Evolutionary conservation across 495 filamentous ascomycete species (phyloP), one percentile per base, ranked within the genome.

Genomic region (Emericellopsis terricola): DNA sequence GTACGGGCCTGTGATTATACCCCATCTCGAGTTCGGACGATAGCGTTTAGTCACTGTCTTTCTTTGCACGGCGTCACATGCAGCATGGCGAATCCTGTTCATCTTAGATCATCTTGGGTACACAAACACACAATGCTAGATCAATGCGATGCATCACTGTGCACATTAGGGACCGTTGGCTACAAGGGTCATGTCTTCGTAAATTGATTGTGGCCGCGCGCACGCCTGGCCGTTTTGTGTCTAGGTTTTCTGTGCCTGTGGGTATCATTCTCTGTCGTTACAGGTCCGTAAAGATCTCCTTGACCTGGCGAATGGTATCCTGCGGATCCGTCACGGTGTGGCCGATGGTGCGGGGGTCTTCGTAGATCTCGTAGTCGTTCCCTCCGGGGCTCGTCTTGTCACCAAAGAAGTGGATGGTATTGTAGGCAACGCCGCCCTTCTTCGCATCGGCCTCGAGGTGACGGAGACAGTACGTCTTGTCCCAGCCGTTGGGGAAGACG

Each of bases 1-100:
- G 60, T 97, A 94, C 54, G 89, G 89, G 7, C 89, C 89, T 24
- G 91, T 96, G 11, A 81, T 96, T 58, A 74, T 97, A 48, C 91
- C 91, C 33, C 81, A 74, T 59, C 55, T 97, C 47, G 91, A 92
- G 53, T 81, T 76, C 62, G 89, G 91, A 34, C 51, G 65, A 41
- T 69, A 40, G n/a, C n/a, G n/a, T n/a, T n/a, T n/a, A n/a, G n/a
- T n/a, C n/a, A n/a, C n/a, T n/a, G n/a, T n/a, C n/a, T n/a, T n/a
- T n/a, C n/a, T n/a, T n/a, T n/a, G n/a, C n/a, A n/a, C n/a, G n/a
- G n/a, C n/a, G n/a, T 27, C 23, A 27, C 8, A n/a, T 27, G 7
- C 7, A 11, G 4, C n/a, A n/a, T 7, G 28, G 16, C 4, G 13
- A 18, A 31, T 16, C 20, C 7, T 32, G 3, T 18, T 9, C 18